phyloP scores from a whole-genome alignment of 225 moss, liverwort and hornwort species.

The Marchantia polymorpha region DNA sequence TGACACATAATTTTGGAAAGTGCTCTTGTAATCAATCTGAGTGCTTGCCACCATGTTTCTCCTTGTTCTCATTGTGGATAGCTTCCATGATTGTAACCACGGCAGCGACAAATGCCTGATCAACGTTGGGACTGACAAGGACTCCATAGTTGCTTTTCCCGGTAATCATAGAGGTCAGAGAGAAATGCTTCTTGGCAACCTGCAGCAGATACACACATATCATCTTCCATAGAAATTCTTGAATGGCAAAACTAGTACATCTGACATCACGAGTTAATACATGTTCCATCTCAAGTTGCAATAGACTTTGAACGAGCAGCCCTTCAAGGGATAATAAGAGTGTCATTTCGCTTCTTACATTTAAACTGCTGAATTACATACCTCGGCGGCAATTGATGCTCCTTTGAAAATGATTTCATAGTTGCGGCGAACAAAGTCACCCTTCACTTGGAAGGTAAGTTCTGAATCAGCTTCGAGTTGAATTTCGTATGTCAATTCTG shows the following conservation, averaged over 20 bases:
- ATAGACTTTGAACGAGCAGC: neutral
- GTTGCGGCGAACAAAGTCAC: constrained; percentile 33
- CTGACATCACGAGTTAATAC: neutral
- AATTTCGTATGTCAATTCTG: constrained; percentile 20
- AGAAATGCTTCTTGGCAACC: constrained; percentile 32
- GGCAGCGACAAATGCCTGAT: constrained; percentile 26
- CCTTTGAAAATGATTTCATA: constrained; percentile 25
- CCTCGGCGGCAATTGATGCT: constrained; percentile 32
- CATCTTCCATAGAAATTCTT: neutral
- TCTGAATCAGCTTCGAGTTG: neutral
- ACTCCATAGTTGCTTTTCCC: constrained; percentile 38
- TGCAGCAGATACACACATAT: neutral
- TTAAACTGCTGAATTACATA: no score
- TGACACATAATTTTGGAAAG: no score
- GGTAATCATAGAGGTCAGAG: constrained; percentile 4
- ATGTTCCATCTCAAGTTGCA: neutral
- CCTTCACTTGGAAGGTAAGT: constrained; percentile 27
- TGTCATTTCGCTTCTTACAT: no score
- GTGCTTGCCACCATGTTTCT: neutral
- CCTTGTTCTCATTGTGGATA: constrained; percentile 22
- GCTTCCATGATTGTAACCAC: constrained; percentile 26
- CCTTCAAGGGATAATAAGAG: neutral
- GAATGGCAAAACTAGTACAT: neutral
- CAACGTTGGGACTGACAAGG: constrained; percentile 19
- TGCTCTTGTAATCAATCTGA: constrained; percentile 6